Conservation (phyloP, 202 grass and related monocot genomes). For the Brachypodium distachyon region DNA sequence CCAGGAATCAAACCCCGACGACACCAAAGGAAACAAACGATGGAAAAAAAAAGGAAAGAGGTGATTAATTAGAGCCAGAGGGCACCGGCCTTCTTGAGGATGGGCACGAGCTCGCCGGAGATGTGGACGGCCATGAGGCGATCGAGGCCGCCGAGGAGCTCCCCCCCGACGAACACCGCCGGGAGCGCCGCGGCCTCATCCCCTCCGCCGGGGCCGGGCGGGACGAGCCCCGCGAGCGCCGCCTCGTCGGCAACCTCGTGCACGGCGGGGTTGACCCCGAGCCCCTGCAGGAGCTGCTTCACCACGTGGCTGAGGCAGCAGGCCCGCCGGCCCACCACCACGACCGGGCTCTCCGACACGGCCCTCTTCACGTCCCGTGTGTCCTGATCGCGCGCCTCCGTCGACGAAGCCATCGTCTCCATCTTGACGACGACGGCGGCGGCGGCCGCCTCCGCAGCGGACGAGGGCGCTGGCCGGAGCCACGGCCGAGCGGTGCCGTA, state of each 20-base stretch:
- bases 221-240: constrained; percentile 24
- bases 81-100: constrained; percentile 87
- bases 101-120: constrained; percentile 93
- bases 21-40: no score
- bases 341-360: constrained; percentile 73
- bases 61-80: constrained; percentile 65
- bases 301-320: constrained; percentile 95
- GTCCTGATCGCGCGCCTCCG: background rate
- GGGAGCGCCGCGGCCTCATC: constrained; percentile 30
- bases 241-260: constrained; percentile 76
- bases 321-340: constrained; percentile 71
- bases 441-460: background rate
- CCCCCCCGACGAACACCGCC: constrained; percentile 73
- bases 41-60: background rate
- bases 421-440: background rate
- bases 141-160: constrained; percentile 72
- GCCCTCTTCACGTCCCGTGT: constrained; percentile 17
- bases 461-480: constrained; percentile 22
- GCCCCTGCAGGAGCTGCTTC: constrained; percentile 68
- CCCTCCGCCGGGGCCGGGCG: no score
- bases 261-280: constrained; percentile 84
- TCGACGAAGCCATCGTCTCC: background rate
- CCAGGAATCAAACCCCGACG: constrained; percentile 4
- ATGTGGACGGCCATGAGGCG: constrained; percentile 97
- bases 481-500: constrained; percentile 54